A percentile compares a stretch with the other conserved stretches of the same genome.
These are phyloP conservation scores for Agapanthus africanus DNA, from an alignment of 106 monocot genomes.

Conservation along the genomic window DNA sequence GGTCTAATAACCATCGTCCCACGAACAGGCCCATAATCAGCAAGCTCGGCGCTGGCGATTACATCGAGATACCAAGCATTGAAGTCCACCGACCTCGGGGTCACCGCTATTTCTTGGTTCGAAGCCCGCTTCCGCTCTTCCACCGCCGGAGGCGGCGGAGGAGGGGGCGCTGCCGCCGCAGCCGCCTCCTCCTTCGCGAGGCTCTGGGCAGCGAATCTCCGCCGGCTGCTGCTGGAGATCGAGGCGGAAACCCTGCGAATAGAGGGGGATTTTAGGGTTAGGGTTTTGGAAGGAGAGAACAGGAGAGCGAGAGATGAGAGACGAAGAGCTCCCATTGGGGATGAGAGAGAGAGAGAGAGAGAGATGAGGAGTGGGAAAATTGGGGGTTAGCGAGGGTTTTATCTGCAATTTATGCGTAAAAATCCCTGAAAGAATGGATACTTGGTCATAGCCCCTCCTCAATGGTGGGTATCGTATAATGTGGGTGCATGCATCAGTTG, in stretches of 20 bases:
- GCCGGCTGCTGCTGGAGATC: background rate
- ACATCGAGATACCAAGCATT: constrained; percentile 95
- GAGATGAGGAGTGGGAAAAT: too few species aligned
- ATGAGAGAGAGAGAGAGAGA: too few species aligned
- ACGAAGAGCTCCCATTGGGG: constrained; percentile 37
- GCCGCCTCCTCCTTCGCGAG: too few species aligned
- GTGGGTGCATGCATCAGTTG: too few species aligned
- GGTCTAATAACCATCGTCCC: constrained; percentile 98
- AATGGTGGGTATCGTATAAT: too few species aligned
- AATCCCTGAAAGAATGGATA: too few species aligned
- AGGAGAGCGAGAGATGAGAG: constrained; percentile 46
- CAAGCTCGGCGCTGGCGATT: constrained; percentile 80
- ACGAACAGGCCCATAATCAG: constrained; percentile 90
- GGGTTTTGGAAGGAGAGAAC: constrained; percentile 31
- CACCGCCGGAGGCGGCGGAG: background rate
- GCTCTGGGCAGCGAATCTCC: constrained; percentile 25
- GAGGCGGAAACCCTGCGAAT: too few species aligned
- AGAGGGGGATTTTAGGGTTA: constrained; percentile 8
- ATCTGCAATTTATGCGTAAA: too few species aligned
- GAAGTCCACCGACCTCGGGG: constrained; percentile 81
- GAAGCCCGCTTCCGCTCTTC: constrained; percentile 16
- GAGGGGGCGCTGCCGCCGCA: too few species aligned
- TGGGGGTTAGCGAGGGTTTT: too few species aligned
- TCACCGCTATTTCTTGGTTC: too few species aligned
- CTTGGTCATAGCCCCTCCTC: too few species aligned